Evolutionary conservation across 208 protist species (phyloP), one percentile per base, ranked within the genome.

Genomic region (Borovskyia barvae): DNA sequence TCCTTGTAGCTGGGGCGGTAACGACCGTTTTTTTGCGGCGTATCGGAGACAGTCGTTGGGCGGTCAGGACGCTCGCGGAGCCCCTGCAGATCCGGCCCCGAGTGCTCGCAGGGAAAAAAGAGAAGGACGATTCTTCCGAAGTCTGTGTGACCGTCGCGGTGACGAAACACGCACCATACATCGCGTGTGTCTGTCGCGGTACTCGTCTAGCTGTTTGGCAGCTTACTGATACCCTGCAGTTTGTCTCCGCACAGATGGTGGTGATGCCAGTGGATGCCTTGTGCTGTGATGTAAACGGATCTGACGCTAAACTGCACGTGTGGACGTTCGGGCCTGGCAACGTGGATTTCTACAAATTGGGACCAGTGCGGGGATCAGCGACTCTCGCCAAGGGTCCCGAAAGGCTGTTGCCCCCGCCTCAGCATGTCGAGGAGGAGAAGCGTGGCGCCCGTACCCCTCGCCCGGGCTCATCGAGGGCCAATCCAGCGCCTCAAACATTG

Each of bases 181-280:
- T 63, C 3, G 64, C 40, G 0, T 32, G 25, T 1, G 11, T 71
- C 2, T 71, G 64, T 42, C 54, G 45, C 2, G 55, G 45, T 2
- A 32, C 47, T 3, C 19, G 30, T 19, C 29, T 63, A 37, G 20
- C 48, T 17, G 46, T 49, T 22, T 71, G 64, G 64, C 64, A 63
- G 45, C 39, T 71, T 7, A 24, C n/a, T 26, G 64, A 63, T 33
- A 45, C 17, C 1, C 47, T 55, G 3, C 28, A 29, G 14, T 42
- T 63, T 5, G 26, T 71, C 28, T 37, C 20, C 41, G 43, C 61
- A 14, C 0, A 25, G 29, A 6, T n/a, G 22, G 9, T 42, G 12
- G 15, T 36, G 25, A 4, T 39, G 0, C 5, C 54, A 1, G 40
- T 45, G 26, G 14, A 25, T 9, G 32, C 33, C 25, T 22, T 65